Evolutionary conservation across 257 asterid species (phyloP), one percentile per base, ranked within the genome.

Genomic region (Vinca minor): DNA sequence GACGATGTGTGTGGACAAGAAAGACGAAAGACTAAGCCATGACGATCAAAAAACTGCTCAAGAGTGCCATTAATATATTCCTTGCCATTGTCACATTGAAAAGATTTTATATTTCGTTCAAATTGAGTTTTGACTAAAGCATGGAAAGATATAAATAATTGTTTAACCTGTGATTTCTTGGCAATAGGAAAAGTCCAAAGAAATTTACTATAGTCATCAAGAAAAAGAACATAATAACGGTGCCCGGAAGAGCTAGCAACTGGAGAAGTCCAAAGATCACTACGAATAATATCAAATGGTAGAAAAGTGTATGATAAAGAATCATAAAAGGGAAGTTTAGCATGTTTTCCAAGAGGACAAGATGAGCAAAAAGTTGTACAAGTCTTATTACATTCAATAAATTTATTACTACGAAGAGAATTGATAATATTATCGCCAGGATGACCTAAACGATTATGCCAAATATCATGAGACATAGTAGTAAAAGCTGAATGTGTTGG

Each of bases 1-100:
- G 35, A 18, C 8, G 59, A 35, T 4, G 64, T 70, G 21, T 52
- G 42, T 10, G 64, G 64, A 20, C 74, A 70, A 4, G 64, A 28
- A 21, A 56, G 28, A 21, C 63, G 48, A 25, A 54, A 54, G 15
- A 4, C 3, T 25, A 54, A 18, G 31, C 9, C 8, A 54, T 54
- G n/a, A 7, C 4, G 28, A 4, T 15, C 31, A 54, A 26, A 54
- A 23, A 54, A 54, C 4, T 54, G n/a, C 2, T 54, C 31, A 20
- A 54, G 25, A 54, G 28, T 4, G 25, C 10, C 35, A 54, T 54
- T 54, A 31, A 18, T 25, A 31, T 21, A 54, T 54, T 54, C 31
- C 3, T 31, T 5, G 6, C 60, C 60, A 54, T 54, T 54, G 15
- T 20, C 28, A 54, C 60, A 54, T 54, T 54, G 31, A 54, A 28